A percentile compares a stretch with the other conserved stretches of the same genome.
Evolutionary conservation across 1,284 basidiomycete species (phyloP).

Genomic region (Xerocomus nothofagi): DNA sequence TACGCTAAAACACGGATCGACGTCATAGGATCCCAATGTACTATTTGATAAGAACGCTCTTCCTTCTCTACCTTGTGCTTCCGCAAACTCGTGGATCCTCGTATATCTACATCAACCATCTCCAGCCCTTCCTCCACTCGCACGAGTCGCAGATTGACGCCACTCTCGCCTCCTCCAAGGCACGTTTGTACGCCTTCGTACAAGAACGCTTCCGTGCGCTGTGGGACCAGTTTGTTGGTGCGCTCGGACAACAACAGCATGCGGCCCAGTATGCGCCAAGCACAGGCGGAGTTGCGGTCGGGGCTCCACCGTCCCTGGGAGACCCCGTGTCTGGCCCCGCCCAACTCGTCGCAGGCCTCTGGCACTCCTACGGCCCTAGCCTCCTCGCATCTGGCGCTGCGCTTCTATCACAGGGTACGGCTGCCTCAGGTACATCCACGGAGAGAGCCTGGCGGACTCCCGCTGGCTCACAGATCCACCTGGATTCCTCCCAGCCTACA

Average conservation of each 20-base stretch:
- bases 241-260: conserved; percentile 43
- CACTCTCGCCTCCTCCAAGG: conserved; percentile 62
- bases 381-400: conserved; percentile 66
- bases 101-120: conserved; percentile 73
- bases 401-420: conserved; percentile 51
- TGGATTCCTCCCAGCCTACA: conserved; percentile 26
- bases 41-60: conserved; percentile 78
- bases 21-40: conserved; percentile 82
- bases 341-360: conserved; percentile 62
- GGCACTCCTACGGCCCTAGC: conserved; percentile 72
- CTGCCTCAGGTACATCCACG: conserved; percentile 33
- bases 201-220: conserved; percentile 59
- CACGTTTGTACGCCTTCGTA: conserved; percentile 61
- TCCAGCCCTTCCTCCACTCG: conserved; percentile 74
- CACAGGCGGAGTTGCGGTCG: conserved; percentile 30
- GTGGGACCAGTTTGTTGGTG: conserved; percentile 59
- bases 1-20: conserved; percentile 7
- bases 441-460: conserved; percentile 28
- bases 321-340: conserved; percentile 64
- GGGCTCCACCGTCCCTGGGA: conserved; percentile 46
- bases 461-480: conserved; percentile 26
- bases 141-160: conserved; percentile 83
- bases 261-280: conserved; percentile 22
- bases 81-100: conserved; percentile 86
- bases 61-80: conserved; percentile 87